Base-by-base conservation (phyloP, 129 eudicot genomes). In the Centella asiatica region DNA sequence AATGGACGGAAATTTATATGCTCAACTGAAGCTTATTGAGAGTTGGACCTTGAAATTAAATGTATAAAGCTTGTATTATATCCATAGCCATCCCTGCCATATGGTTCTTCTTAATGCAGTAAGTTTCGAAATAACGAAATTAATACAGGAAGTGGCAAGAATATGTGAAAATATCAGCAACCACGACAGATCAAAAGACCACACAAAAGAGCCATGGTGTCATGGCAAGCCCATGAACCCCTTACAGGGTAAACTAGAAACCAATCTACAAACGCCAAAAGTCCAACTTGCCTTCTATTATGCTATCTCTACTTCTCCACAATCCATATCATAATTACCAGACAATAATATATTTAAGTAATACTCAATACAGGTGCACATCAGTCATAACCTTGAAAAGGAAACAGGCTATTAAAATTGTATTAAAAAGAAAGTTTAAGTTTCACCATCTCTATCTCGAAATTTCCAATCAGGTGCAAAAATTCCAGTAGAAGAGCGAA, bases 361-460 rank as follows among this genome's bases (percentile, higher is more conserved):
- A n/a, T n/a, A n/a, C n/a, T n/a, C n/a, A n/a, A n/a, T n/a, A n/a
- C n/a, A n/a, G n/a, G n/a, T n/a, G n/a, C n/a, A n/a, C n/a, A n/a
- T n/a, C n/a, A n/a, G n/a, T n/a, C n/a, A n/a, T n/a, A n/a, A n/a
- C n/a, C n/a, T n/a, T n/a, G n/a, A n/a, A n/a, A n/a, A n/a, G n/a
- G n/a, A n/a, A n/a, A n/a, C n/a, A n/a, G n/a, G n/a, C n/a, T n/a
- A n/a, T n/a, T n/a, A n/a, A n/a, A n/a, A n/a, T n/a, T n/a, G n/a
- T n/a, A n/a, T n/a, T n/a, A 34, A 49, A 50, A 59, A 42, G 11
- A 71, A 14, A 69, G 50, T 48, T 50, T 24, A 29, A 28, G 23
- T 63, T 14, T 60, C 28, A 34, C 45, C 29, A 42, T 42, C 17
- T 14, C 8, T 23, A 40, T 60, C 29, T 6, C 22, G 28, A 13